Base-by-base conservation (phyloP, 768 basidiomycete species). In the Naganishia vishniacii region DNA sequence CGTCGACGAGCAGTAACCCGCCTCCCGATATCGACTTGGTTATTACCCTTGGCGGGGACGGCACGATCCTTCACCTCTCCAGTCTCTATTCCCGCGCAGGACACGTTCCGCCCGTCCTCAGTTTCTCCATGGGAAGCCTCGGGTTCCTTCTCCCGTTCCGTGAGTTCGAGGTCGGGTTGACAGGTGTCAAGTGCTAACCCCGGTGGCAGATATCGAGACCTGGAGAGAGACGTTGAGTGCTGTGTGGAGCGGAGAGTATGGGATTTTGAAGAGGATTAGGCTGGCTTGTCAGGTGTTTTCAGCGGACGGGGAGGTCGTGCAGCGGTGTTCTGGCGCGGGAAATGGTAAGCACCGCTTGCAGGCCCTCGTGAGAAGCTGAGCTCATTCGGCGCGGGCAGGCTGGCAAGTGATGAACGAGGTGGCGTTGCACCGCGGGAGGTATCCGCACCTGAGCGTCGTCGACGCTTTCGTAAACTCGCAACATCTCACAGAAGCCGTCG, bases 351-450 rank as follows among this genome's bases (percentile, higher is more conserved):
- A 37, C 62, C 0, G 31, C 34, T 2, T 37, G 12, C 7, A 3
- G 6, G 71, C 25, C 46, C 65, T 9, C n/a, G 65, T 31, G 72
- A 69, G 23, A 28, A 23, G 37, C 37, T 56, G 31, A 37, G 13
- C 16, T 41, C 6, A 18, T 9, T 13, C 7, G 20, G 32, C 31
- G 13, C 9, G 37, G 3, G 13, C 23, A 88, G 91, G 87, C 68
- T 92, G 89, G 87, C 92, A 94, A 76, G 93, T 94, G 40, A 93
- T 97, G 91, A 97, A 97, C 73, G 93, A 97, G 77, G 85, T 97
- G 64, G 86, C 90, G 3, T 80, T 97, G 37, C 93, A 97, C 77
- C 85, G 93, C 28, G 93, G 93, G 13, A 84, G 89, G 23, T 89
- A 88, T 68, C 88, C 92, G 0, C 92, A 94, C 70, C 81, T 97